Evolutionary conservation across 2,329 filamentous ascomycete species (phyloP).

Genomic region (Thelonectria olida): DNA sequence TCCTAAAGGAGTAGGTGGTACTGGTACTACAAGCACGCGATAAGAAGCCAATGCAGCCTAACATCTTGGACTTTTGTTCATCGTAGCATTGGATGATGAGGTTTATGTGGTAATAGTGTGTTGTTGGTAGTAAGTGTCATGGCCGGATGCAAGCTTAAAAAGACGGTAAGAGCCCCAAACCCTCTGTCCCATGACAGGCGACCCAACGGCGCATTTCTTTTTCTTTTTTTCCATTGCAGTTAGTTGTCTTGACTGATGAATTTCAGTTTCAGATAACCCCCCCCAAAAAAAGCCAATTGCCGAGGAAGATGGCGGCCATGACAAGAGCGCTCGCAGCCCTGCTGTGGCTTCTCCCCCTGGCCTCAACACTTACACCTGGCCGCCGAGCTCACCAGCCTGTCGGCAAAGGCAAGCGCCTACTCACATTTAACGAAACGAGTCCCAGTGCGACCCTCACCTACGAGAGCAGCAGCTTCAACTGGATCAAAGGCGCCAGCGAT

Average conservation of each 20-base stretch:
- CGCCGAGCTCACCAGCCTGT: slow-evolving; percentile 63
- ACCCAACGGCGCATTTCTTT: too few species aligned
- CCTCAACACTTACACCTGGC: slow-evolving; percentile 56
- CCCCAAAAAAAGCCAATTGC: not conserved
- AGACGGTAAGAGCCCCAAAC: too few species aligned
- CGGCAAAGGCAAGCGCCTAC: slow-evolving; percentile 63
- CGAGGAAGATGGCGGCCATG: not conserved
- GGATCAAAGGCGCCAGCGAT: slow-evolving; percentile 67
- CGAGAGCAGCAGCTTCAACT: slow-evolving; percentile 59
- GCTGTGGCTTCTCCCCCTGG: slow-evolving; percentile 30
- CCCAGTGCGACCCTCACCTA: slow-evolving; percentile 55
- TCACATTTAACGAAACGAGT: slow-evolving; percentile 70
- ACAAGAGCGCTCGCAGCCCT: slow-evolving; percentile 25
- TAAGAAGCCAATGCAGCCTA: not conserved
- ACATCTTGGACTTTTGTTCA: too few species aligned
- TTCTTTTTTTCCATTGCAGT: too few species aligned
- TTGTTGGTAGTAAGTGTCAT: not conserved
- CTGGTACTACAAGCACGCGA: not conserved
- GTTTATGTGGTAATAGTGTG: not conserved
- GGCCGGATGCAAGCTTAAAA: not conserved
- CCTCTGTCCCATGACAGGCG: too few species aligned
- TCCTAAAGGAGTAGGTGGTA: not conserved
- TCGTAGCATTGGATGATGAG: too few species aligned
- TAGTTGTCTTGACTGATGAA: too few species aligned
- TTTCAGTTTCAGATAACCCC: not conserved